Evolutionary conservation across 441 rosid species (phyloP).

Genomic region (Erodium moschatum): DNA sequence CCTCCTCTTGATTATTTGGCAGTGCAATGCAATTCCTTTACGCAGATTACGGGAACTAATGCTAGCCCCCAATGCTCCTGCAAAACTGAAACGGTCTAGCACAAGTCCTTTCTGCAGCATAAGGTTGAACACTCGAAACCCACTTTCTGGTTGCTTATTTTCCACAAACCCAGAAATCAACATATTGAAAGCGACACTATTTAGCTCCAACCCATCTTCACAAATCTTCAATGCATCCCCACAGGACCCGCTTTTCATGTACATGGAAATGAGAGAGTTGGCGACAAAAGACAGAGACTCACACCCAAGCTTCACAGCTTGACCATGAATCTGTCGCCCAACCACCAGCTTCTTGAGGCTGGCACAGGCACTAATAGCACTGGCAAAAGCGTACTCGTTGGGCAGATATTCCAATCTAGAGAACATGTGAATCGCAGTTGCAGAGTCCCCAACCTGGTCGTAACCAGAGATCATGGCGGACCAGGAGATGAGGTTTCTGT

Average conservation of each 20-base stretch:
- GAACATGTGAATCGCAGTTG: constrained; percentile 36
- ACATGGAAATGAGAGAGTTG: constrained; percentile 50
- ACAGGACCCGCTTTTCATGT: constrained; percentile 43
- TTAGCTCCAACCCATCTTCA: constrained; percentile 20
- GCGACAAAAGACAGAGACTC: constrained; percentile 36
- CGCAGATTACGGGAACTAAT: constrained; percentile 21
- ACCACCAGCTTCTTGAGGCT: constrained; percentile 23
- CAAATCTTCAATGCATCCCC: constrained; percentile 27
- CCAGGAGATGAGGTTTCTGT: constrained; percentile 51
- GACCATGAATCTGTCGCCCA: constrained; percentile 51
- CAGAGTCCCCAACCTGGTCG: constrained; percentile 33
- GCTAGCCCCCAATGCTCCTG: constrained; percentile 34
- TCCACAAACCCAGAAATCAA: constrained; percentile 49
- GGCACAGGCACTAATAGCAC: constrained; percentile 42
- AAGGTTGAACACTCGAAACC: constrained; percentile 31
- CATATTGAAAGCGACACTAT: constrained; percentile 44
- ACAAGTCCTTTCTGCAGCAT: constrained; percentile 34
- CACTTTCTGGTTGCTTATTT: constrained; percentile 31
- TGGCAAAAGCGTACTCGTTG: constrained; percentile 41
- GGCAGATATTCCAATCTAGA: constrained; percentile 32
- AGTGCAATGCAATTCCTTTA: constrained; percentile 35
- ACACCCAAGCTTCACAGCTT: constrained; percentile 38
- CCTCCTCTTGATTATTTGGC: constrained; percentile 35
- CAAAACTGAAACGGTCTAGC: constrained; percentile 45
- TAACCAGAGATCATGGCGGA: constrained; percentile 61